These are phyloP conservation scores for Gracilaria gracilis DNA, from an alignment of 23 red algal genomes.

Conservation along the genomic window DNA sequence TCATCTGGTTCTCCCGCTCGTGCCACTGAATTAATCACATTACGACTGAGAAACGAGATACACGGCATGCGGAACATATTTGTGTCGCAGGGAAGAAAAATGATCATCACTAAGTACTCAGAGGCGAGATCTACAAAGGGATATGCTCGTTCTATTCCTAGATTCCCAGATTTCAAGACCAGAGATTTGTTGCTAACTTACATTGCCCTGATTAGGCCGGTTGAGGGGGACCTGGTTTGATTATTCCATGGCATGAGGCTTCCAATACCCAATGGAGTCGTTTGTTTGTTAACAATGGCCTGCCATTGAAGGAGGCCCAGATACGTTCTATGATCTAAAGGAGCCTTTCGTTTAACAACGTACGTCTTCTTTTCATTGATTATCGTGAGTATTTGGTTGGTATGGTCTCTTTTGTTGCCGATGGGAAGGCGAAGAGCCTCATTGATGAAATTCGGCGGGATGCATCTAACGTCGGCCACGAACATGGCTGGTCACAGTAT, in stretches of 20 bases:
- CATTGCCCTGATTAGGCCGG: background rate
- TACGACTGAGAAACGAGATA: background rate
- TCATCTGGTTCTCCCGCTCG: slow-evolving; percentile 26
- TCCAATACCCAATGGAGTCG: no score
- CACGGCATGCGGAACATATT: slow-evolving; percentile 9
- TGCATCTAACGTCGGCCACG: background rate
- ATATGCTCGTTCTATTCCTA: background rate
- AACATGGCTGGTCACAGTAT: background rate
- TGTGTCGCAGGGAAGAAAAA: background rate
- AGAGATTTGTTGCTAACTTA: background rate
- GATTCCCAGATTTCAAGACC: background rate
- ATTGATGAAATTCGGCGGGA: background rate
- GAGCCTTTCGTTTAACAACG: no score
- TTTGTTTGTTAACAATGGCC: no score
- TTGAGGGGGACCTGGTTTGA: background rate
- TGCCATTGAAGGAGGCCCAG: no score
- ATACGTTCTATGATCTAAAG: no score
- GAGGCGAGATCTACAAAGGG: background rate
- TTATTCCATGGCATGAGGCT: background rate
- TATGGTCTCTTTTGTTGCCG: no score
- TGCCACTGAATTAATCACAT: background rate
- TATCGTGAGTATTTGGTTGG: no score
- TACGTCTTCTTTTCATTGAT: no score
- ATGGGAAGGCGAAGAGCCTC: no score
- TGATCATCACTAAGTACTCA: background rate